phyloP scores from a whole-genome alignment of 78 protist genomes.

The Mantamonas sphyraenae region DNA sequence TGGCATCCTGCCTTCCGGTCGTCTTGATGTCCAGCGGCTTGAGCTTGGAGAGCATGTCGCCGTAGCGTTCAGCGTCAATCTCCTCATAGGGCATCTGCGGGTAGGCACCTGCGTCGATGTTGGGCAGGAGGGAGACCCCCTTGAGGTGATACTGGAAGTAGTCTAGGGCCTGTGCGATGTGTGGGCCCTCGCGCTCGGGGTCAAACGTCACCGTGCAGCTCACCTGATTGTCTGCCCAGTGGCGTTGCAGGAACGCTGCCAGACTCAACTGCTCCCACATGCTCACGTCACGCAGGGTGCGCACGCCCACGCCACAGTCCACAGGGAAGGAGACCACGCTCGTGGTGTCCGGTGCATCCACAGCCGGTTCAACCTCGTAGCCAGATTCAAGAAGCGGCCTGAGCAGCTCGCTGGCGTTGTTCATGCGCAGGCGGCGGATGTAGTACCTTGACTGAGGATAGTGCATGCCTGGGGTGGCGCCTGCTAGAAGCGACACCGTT shows the following conservation, averaged over 20 bases:
- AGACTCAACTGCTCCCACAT: conserved; percentile 90
- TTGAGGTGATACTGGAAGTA: conserved; percentile 84
- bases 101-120: conserved; percentile 23
- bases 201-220: conserved; percentile 81
- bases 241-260: conserved; percentile 73
- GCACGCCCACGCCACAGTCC: conserved; percentile 58
- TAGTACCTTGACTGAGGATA: conserved; percentile 74
- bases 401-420: conserved; percentile 22
- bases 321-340: conserved; percentile 70
- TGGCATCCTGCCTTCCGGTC: not conserved
- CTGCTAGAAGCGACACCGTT: conserved; percentile 77
- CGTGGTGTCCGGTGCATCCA: conserved; percentile 9
- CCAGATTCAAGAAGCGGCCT: conserved; percentile 48
- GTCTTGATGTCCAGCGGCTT: not conserved
- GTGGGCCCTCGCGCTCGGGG: conserved; percentile 63
- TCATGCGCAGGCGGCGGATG: conserved; percentile 66
- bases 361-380: conserved; percentile 46
- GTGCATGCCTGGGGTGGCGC: conserved; percentile 86
- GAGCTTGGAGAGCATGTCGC: not conserved
- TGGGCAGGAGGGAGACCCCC: conserved; percentile 43
- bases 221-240: conserved; percentile 88
- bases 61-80: conserved; percentile 18
- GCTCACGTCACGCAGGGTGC: conserved; percentile 29
- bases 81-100: conserved; percentile 60
- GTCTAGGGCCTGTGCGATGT: conserved; percentile 56